phyloP scores from a whole-genome alignment of 108 stramenopile species.

The Aureococcus anophagefferens region DNA sequence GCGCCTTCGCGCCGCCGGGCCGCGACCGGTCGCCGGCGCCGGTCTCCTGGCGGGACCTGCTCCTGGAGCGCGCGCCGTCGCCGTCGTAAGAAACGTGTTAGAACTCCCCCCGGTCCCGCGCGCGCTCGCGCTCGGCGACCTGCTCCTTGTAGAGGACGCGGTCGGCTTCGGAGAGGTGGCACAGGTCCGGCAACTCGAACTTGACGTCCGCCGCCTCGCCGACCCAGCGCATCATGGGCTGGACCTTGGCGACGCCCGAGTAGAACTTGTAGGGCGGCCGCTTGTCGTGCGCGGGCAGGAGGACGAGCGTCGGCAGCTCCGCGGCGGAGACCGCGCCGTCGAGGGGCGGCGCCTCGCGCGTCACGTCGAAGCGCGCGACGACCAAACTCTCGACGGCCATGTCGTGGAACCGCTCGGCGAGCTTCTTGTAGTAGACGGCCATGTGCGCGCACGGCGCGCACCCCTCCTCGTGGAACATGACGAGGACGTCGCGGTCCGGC shows the following conservation, averaged over 20 bases:
- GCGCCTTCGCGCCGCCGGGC: too few relatives aligned
- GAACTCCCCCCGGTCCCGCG: neutral
- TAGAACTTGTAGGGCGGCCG: slow-evolving; percentile 9
- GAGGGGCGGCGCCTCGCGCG: slow-evolving; percentile 4
- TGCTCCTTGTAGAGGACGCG: slow-evolving; percentile 8
- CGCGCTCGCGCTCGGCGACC: slow-evolving; percentile 11
- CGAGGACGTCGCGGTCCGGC: slow-evolving; percentile 8
- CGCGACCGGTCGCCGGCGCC: too few relatives aligned
- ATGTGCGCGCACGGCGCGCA: slow-evolving; percentile 8
- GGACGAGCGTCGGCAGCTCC: slow-evolving; percentile 8
- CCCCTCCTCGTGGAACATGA: slow-evolving; percentile 7
- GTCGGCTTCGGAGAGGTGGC: neutral
- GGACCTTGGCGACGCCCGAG: slow-evolving; percentile 16
- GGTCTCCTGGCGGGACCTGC: too few relatives aligned
- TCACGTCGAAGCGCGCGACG: slow-evolving; percentile 16
- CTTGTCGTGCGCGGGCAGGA: slow-evolving; percentile 11
- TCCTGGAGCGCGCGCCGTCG: too few relatives aligned
- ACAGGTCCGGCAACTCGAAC: slow-evolving; percentile 13
- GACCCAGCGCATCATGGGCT: slow-evolving; percentile 18
- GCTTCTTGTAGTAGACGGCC: slow-evolving; percentile 13
- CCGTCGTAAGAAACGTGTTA: too few relatives aligned
- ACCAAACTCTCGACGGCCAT: neutral
- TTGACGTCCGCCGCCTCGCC: neutral
- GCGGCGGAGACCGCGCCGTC: slow-evolving; percentile 1
- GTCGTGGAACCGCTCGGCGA: slow-evolving; percentile 11